Evolutionary conservation across 805 yeast genomes (phyloP), one percentile per base, ranked within the genome.

Genomic region (Kockiozyma suomiensis): DNA sequence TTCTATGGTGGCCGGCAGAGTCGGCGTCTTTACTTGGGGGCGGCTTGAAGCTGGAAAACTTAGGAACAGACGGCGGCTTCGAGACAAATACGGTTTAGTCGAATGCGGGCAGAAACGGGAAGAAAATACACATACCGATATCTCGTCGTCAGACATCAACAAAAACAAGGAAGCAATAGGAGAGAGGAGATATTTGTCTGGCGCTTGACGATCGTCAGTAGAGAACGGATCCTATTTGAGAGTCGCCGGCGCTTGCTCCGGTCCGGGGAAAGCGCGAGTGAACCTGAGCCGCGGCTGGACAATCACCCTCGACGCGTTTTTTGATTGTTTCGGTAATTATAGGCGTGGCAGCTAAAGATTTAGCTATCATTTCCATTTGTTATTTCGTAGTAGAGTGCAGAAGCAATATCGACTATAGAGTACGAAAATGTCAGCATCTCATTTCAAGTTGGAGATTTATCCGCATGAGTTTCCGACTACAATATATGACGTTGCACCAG

Each of bases 11-110:
- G 13, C n/a, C 15, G 42, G 4, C 28, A 19, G 40, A 21, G 38
- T 40, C 50, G 26, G 33, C 10, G 30, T 26, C 17, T 45, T 33
- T 33, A 40, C 49, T 21, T 42, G 23, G 21, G 41, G 17, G 33
- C 19, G 50, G 57, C 51, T 59, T 59, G 57, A 59, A 59, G 40
- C 64, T 59, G 6, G 64, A 47, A 51, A 59, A 59, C 45, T 56
- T 59, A 32, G 64, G 64, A 30, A 59, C 64, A 17, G 64, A 12
- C 21, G 30, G 37, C 49, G 7, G 33, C 33, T 30, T 6, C 33
- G 33, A 30, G 6, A 30, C 10, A 2, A 8, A 8, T 12, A 32
- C 3, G 12, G 19, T 15, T 38, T 2, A 38, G 42, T n/a, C n/a
- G 19, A 13, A 25, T 28, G 41, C 6, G 33, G 30, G 30, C 26